A percentile compares a stretch with the other conserved stretches of the same genome.
phyloP scores from a whole-genome alignment of 192 early-diverging fungal genomes.

The Phycomyces nitens region DNA sequence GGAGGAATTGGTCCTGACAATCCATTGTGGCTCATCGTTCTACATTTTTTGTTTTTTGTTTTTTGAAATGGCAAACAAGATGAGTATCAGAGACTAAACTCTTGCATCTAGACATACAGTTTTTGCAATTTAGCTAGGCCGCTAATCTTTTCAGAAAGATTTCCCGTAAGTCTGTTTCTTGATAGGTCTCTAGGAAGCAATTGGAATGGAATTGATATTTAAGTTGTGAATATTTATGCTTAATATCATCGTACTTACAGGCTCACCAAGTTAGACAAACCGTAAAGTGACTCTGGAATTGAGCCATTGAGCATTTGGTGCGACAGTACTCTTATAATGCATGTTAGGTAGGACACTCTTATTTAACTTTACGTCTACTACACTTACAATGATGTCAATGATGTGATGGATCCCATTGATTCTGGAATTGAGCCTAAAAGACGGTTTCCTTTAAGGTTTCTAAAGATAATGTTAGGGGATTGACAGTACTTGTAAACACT shows the following conservation, averaged over 20 bases:
- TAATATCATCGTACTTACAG: slow-evolving; percentile 19
- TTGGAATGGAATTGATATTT: neutral
- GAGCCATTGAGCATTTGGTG: slow-evolving; percentile 20
- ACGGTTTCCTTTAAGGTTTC: slow-evolving; percentile 12
- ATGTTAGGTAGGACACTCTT: no score
- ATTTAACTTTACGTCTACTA: neutral
- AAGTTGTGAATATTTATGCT: neutral
- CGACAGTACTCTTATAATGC: slow-evolving; percentile 7
- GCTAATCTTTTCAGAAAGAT: slow-evolving; percentile 18
- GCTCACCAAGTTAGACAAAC: slow-evolving; percentile 10
- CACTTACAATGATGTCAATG: slow-evolving; percentile 18
- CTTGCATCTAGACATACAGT: slow-evolving; percentile 19
- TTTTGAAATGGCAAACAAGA: no score
- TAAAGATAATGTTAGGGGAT: neutral
- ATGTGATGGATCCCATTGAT: slow-evolving; percentile 18
- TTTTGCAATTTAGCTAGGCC: slow-evolving; percentile 20
- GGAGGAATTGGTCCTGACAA: slow-evolving; percentile 22
- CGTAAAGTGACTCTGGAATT: slow-evolving; percentile 24
- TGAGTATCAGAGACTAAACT: neutral
- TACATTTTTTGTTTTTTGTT: no score
- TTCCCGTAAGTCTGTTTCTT: slow-evolving; percentile 28
- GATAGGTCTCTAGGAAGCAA: slow-evolving; percentile 27
- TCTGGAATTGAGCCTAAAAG: slow-evolving; percentile 15
- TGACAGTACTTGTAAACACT: neutral
- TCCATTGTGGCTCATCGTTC: slow-evolving; percentile 20